phyloP scores from a whole-genome alignment of 2,329 filamentous ascomycete genomes.

The Penicillium sp. region DNA sequence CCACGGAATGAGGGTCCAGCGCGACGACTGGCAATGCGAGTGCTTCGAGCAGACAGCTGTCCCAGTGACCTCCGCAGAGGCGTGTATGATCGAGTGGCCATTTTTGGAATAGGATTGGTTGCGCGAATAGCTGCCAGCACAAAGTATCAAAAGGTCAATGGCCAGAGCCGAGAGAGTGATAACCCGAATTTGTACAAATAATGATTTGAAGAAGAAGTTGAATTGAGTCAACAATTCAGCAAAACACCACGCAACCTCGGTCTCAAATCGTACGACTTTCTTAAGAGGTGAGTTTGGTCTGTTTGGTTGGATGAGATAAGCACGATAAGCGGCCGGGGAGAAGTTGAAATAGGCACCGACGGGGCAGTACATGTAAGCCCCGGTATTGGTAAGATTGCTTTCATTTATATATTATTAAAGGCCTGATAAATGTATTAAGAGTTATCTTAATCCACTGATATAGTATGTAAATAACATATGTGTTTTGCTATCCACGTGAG shows the following conservation, averaged over 20 bases:
- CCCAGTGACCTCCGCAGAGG: constrained; percentile 37
- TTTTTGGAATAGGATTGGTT: constrained; percentile 20
- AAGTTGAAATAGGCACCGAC: neutral
- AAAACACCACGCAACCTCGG: constrained; percentile 4
- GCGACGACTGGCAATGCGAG: constrained; percentile 21
- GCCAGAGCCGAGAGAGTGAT: neutral
- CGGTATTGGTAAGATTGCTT: neutral
- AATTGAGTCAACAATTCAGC: neutral
- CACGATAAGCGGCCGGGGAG: constrained; percentile 6
- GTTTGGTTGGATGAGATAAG: constrained; percentile 23
- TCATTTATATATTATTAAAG: neutral
- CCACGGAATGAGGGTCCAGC: constrained; percentile 25
- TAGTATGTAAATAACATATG: neutral
- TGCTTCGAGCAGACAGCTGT: constrained; percentile 26
- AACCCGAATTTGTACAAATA: neutral
- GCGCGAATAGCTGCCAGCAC: neutral
- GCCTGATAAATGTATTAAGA: no score
- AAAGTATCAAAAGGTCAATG: neutral
- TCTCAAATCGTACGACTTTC: constrained; percentile 17
- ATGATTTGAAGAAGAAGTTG: neutral
- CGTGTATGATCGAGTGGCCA: constrained; percentile 37
- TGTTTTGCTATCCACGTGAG: constrained; percentile 15
- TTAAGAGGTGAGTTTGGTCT: constrained; percentile 13
- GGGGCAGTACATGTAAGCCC: neutral
- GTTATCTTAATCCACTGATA: neutral